Percentiles rank a stretch among this genome's conserved stretches.
phyloP scores from a whole-genome alignment of 768 basidiomycete species.

The Lentinula lateritia region DNA sequence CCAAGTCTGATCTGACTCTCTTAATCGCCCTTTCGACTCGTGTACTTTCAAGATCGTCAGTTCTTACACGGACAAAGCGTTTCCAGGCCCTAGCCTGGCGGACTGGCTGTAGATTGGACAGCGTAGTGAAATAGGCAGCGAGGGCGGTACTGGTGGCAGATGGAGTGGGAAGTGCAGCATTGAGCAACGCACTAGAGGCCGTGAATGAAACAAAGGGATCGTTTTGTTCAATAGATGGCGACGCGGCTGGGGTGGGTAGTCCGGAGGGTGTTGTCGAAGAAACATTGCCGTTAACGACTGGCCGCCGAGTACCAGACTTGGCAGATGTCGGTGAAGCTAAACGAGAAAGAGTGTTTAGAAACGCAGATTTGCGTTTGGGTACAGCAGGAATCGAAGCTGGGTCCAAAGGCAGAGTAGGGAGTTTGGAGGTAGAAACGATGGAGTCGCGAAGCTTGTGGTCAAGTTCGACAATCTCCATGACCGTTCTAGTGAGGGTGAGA shows the following conservation, averaged over 20 bases:
- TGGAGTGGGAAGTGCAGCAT: slow-evolving; percentile 23
- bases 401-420: slow-evolving; percentile 62
- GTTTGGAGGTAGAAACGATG: slow-evolving; percentile 41
- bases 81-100: slow-evolving; percentile 73
- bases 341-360: slow-evolving; percentile 81
- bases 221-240: slow-evolving; percentile 11
- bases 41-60: slow-evolving; percentile 84
- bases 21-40: slow-evolving; percentile 86
- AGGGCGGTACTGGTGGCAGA: slow-evolving; percentile 60
- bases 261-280: slow-evolving; percentile 11
- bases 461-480: slow-evolving; percentile 75
- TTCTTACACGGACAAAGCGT: slow-evolving; percentile 78
- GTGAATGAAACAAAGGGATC: slow-evolving; percentile 31
- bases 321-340: slow-evolving; percentile 66
- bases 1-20: slow-evolving; percentile 79
- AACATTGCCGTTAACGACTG: slow-evolving; percentile 27
- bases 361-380: slow-evolving; percentile 74
- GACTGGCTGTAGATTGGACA: slow-evolving; percentile 63
- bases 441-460: slow-evolving; percentile 72
- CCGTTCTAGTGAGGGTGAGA: slow-evolving; percentile 77
- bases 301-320: slow-evolving; percentile 37
- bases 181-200: slow-evolving; percentile 5
- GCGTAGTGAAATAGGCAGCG: slow-evolving; percentile 72
- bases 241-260: slow-evolving; percentile 14
- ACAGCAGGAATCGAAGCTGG: slow-evolving; percentile 41